phyloP scores from a whole-genome alignment of 352 stramenopile genomes.

The Globisporangium nodosum region DNA sequence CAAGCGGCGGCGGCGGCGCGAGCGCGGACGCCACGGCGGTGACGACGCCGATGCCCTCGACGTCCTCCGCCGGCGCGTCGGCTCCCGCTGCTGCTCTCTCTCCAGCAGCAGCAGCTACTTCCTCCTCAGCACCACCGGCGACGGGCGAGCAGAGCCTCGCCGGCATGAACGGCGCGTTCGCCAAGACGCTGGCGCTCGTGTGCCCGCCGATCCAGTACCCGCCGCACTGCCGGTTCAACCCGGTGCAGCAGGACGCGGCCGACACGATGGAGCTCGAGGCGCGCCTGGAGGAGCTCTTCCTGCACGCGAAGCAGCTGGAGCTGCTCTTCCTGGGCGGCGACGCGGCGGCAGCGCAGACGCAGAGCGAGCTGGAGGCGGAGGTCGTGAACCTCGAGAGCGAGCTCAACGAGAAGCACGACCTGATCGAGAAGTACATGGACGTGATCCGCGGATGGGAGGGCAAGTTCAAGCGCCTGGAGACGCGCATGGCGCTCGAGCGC shows the following conservation, averaged over 20 bases:
- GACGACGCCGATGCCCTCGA: constrained; percentile 9
- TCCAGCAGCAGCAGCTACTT: background rate
- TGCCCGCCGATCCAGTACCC: constrained; percentile 80
- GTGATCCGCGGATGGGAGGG: constrained; percentile 80
- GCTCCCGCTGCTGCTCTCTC: background rate
- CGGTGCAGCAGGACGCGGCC: constrained; percentile 69
- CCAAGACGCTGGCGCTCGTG: constrained; percentile 67
- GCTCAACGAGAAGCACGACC: constrained; percentile 76
- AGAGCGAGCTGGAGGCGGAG: constrained; percentile 65
- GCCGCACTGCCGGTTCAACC: constrained; percentile 79
- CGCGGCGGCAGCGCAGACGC: constrained; percentile 14
- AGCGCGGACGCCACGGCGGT: constrained; percentile 11
- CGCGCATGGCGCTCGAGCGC: constrained; percentile 52
- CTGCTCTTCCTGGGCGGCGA: constrained; percentile 56
- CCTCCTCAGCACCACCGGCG: background rate
- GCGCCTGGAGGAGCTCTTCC: constrained; percentile 70
- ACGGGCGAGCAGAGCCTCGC: constrained; percentile 35
- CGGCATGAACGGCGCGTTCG: constrained; percentile 74
- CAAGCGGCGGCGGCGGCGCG: background rate
- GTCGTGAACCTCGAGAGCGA: constrained; percentile 71
- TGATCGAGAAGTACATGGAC: constrained; percentile 82
- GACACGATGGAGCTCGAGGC: constrained; percentile 69
- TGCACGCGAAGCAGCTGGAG: constrained; percentile 80
- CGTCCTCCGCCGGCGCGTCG: background rate
- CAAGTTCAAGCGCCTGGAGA: constrained; percentile 78